phyloP scores from a whole-genome alignment of 306 rosid genomes.

The Trichosanthes truncata region DNA sequence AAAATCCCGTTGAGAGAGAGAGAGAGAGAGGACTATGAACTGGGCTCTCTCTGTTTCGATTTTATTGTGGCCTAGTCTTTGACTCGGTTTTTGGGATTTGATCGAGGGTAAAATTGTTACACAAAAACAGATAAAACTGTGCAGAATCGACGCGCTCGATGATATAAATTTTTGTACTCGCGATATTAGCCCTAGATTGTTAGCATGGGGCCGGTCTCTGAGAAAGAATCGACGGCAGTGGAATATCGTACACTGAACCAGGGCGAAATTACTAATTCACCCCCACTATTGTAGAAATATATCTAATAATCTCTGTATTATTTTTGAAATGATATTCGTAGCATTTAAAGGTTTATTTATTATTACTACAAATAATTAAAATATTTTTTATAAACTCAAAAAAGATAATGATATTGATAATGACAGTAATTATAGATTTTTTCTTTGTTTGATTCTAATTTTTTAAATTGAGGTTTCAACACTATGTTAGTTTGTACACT shows the following conservation, averaged over 20 bases:
- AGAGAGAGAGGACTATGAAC: constrained; percentile 8
- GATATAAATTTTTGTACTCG: neutral
- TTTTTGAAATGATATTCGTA: neutral
- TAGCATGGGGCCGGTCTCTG: neutral
- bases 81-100: constrained; percentile 52
- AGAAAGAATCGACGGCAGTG: neutral
- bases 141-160: neutral
- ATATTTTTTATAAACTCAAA: too few relatives aligned
- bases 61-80: constrained; percentile 52
- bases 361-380: neutral
- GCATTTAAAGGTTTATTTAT: neutral
- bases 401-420: too few relatives aligned
- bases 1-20: constrained; percentile 18
- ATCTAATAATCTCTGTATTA: neutral
- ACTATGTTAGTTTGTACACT: too few relatives aligned
- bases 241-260: neutral
- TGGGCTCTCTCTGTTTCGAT: constrained; percentile 28
- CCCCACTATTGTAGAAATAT: neutral
- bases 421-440: too few relatives aligned
- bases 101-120: constrained; percentile 36
- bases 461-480: too few relatives aligned
- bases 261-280: neutral
- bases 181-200: neutral
- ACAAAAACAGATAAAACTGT: constrained; percentile 11
- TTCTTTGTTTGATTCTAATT: too few relatives aligned